These are phyloP conservation scores for Aspergillus heteromorphus DNA, from an alignment of 495 filamentous ascomycete species.

Conservation along the genomic window DNA sequence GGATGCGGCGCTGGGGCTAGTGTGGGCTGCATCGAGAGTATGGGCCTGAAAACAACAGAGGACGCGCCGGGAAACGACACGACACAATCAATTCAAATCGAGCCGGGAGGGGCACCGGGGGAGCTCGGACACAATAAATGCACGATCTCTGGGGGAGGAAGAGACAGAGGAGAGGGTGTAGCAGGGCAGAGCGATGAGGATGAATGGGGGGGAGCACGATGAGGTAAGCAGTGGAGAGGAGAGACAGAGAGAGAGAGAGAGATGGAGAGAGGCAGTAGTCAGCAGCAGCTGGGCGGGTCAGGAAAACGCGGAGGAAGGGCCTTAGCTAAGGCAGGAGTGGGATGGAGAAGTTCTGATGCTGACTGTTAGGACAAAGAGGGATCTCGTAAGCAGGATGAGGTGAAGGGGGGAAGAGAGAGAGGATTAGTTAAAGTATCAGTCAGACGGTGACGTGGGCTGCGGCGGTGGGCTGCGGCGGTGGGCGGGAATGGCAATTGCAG, in stretches of 20 bases:
- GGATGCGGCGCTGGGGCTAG: constrained; percentile 55
- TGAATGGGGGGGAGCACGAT: constrained; percentile 22
- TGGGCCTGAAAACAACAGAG: constrained; percentile 8
- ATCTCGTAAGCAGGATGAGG: constrained; percentile 28
- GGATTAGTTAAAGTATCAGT: constrained; percentile 20
- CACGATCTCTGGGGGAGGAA: constrained; percentile 8
- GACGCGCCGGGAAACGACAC: constrained; percentile 16
- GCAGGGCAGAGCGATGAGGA: constrained; percentile 15
- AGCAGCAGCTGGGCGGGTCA: no score
- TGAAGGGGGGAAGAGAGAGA: constrained; percentile 3
- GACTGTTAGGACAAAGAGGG: constrained; percentile 11
- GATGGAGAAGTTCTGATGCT: constrained; percentile 14
- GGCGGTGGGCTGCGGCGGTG: background rate
- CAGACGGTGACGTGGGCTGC: constrained; percentile 13
- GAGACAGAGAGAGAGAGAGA: no score
- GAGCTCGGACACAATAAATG: constrained; percentile 1
- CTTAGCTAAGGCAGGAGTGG: constrained; percentile 26
- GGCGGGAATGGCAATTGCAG: no score
- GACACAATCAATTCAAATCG: constrained; percentile 13
- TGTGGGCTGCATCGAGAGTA: constrained; percentile 48
- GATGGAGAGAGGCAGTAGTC: no score
- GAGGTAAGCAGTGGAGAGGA: constrained; percentile 37
- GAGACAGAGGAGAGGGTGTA: constrained; percentile 11
- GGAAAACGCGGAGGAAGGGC: constrained; percentile 4
- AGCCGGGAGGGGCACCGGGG: background rate